Evolutionary conservation across 2,329 filamentous ascomycete genomes (phyloP).

Genomic region (Cladosporium sp.): DNA sequence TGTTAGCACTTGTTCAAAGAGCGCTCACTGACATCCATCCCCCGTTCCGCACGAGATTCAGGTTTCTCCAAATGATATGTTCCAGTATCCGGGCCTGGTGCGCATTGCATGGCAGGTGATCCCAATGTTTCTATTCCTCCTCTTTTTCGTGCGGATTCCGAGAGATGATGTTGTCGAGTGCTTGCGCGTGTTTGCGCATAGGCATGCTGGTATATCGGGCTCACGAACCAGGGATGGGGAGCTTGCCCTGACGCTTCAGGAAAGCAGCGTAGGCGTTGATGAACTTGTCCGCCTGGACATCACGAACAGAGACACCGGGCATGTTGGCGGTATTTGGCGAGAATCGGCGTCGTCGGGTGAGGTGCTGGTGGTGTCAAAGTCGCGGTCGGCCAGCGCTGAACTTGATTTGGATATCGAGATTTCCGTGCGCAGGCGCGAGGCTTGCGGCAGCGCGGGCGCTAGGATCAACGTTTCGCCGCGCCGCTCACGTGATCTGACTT

Average conservation of each 20-base stretch:
- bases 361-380: constrained; percentile 14
- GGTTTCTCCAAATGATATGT: constrained; percentile 35
- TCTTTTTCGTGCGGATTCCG: constrained; percentile 17
- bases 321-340: constrained; percentile 60
- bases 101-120: constrained; percentile 15
- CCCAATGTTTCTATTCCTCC: constrained; percentile 16
- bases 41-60: constrained; percentile 53
- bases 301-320: constrained; percentile 77
- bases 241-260: constrained; percentile 92
- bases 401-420: constrained; percentile 5
- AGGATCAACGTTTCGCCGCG: constrained; percentile 11
- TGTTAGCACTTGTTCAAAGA: constrained; percentile 36
- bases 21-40: constrained; percentile 31
- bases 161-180: constrained; percentile 19
- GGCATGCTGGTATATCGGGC: constrained; percentile 13
- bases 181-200: not conserved
- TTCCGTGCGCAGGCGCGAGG: constrained; percentile 3
- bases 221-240: constrained; percentile 77
- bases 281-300: constrained; percentile 89
- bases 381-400: not conserved
- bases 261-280: constrained; percentile 81
- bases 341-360: constrained; percentile 14
- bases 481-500: constrained; percentile 6
- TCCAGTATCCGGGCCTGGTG: constrained; percentile 24
- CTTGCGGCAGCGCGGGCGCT: constrained; percentile 6